These are phyloP conservation scores for Tulasnella sp. DNA, from an alignment of 768 basidiomycete species.

Conservation along the genomic window DNA sequence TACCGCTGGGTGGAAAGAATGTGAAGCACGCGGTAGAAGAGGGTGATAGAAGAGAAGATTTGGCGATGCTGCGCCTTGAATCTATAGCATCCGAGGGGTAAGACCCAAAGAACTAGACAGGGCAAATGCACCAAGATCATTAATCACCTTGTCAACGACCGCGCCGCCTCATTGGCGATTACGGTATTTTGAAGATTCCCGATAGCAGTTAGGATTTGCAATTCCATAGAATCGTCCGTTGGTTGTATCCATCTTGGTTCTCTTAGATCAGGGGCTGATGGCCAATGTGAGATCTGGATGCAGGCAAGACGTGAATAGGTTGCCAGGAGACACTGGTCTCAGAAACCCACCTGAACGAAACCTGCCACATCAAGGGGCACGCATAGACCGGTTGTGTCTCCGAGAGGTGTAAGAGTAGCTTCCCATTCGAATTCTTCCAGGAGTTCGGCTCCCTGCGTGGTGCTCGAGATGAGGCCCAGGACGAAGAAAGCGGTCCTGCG, in stretches of 20 bases:
- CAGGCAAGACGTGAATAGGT: not conserved
- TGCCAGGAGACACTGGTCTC: not conserved
- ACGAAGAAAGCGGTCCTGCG: constrained; percentile 93
- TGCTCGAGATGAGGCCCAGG: constrained; percentile 86
- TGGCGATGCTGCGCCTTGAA: constrained; percentile 73
- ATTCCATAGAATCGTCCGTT: constrained; percentile 64
- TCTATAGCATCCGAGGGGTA: constrained; percentile 38
- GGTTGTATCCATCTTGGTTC: constrained; percentile 45
- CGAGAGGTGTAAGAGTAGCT: constrained; percentile 79
- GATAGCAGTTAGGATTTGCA: constrained; percentile 82
- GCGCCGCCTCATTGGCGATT: constrained; percentile 90
- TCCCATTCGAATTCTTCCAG: constrained; percentile 93
- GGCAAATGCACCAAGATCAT: not conserved
- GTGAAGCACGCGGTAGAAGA: constrained; percentile 81
- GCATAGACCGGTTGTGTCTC: constrained; percentile 84
- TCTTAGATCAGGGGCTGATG: constrained; percentile 34
- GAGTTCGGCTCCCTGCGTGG: constrained; percentile 87
- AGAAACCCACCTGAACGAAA: constrained; percentile 64
- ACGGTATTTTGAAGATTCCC: constrained; percentile 94
- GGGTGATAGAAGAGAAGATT: constrained; percentile 70
- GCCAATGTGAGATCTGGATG: constrained; percentile 68
- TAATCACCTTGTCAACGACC: constrained; percentile 74
- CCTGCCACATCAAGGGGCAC: constrained; percentile 78
- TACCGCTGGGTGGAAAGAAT: constrained; percentile 86
- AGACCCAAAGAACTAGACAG: not conserved